Base-by-base conservation (phyloP, 1,284 basidiomycete species). In the Boletellus sp. region DNA sequence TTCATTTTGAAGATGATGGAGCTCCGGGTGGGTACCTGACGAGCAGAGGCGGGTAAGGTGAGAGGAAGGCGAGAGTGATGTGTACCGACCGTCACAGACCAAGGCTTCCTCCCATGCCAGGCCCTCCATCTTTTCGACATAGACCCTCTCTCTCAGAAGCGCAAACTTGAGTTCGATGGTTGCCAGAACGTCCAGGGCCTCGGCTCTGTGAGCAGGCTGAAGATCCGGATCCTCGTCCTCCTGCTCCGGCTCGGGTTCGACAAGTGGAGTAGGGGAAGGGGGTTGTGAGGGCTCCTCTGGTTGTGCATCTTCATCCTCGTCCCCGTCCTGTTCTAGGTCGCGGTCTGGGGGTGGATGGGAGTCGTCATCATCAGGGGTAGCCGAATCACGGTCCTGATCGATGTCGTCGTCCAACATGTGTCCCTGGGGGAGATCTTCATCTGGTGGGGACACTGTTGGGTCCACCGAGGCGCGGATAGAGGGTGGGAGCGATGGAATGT, bases 41-140 rank as follows among this genome's bases (percentile, higher is more conserved):
- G 18, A 8, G n/a, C 1, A 28, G 22, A 39, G 16, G 16, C 21
- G 37, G 15, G 50, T 51, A 21, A 56, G 44, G 58, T 54, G 38
- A 16, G 53, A 37, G 19, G 13, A 45, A 19, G 1, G 22, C 15
- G 7, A 21, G 30, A 55, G 45, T 38, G 16, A 24, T 1, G 24
- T 6, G 28, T 15, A 73, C 77, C 56, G 59, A 87, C 88, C 84
- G 48, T 83, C 78, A 18, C 74, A 74, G 18, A 91, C 75, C 57
- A 91, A 68, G 4, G 75, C 68, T 60, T 91, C 89, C 64, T 91
- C 89, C 84, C 84, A 87, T 44, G 85, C 83, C 5, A 91, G 68
- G 3, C 74, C 77, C 37, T 89, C 86, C 88, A 91, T 89, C 70
- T 89, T 91, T 70, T 91, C 89, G 5, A 90, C 77, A 63, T 89